phyloP scores from a whole-genome alignment of 2,329 filamentous ascomycete species.

The Microascus cirrosus region DNA sequence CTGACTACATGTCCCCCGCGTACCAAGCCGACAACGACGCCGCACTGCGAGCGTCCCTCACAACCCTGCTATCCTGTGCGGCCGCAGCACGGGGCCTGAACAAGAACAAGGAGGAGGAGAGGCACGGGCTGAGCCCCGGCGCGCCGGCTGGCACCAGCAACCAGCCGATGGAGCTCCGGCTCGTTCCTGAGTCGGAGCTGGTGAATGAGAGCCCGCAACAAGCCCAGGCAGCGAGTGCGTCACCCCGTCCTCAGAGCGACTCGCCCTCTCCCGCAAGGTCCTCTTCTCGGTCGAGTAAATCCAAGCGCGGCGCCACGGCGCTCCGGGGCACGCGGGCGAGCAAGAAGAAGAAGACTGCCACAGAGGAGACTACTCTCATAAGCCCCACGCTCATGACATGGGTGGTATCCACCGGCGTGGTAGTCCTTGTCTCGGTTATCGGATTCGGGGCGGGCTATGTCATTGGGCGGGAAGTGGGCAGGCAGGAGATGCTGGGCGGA shows the following conservation, averaged over 20 bases:
- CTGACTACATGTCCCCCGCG: constrained; percentile 60
- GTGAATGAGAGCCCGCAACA: constrained; percentile 21
- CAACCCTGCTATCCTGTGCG: constrained; percentile 87
- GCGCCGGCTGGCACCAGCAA: constrained; percentile 29
- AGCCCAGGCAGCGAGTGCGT: constrained; percentile 6
- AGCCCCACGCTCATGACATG: constrained; percentile 47
- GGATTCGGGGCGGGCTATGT: constrained; percentile 60
- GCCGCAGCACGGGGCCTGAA: constrained; percentile 76
- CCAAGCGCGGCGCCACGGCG: constrained; percentile 33
- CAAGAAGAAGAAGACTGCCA: constrained; percentile 47
- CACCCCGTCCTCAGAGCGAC: constrained; percentile 14
- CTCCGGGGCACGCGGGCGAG: constrained; percentile 8
- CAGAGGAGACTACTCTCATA: constrained; percentile 15
- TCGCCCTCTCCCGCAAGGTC: constrained; percentile 17
- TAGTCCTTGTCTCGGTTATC: constrained; percentile 57
- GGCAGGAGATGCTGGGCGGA: constrained; percentile 38
- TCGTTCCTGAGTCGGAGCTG: constrained; percentile 51
- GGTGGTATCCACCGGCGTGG: constrained; percentile 55
- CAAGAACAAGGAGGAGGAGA: constrained; percentile 43
- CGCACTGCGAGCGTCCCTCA: constrained; percentile 83
- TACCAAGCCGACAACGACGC: constrained; percentile 87
- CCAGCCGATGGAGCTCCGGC: constrained; percentile 46
- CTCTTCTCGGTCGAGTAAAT: constrained; percentile 14
- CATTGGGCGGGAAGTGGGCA: constrained; percentile 54
- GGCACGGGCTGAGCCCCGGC: constrained; percentile 17